Conservation (phyloP, 805 yeast species). For the Henningerozyma blattae region DNA sequence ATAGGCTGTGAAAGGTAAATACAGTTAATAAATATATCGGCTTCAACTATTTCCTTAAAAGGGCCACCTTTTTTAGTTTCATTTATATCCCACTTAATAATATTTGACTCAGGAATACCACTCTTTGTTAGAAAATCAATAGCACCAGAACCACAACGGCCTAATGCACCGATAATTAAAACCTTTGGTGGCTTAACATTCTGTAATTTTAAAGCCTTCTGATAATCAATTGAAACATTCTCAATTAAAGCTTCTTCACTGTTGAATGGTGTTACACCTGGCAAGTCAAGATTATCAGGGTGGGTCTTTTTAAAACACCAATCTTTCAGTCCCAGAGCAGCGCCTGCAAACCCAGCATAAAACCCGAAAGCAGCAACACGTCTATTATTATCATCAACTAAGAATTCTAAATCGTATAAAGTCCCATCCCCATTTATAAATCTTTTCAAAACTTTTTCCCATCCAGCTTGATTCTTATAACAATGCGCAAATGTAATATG, state of each 20-base stretch:
- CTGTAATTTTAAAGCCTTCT: constrained; percentile 40
- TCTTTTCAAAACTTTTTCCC: constrained; percentile 83
- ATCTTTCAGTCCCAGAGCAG: constrained; percentile 88
- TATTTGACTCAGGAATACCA: constrained; percentile 79
- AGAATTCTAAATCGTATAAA: constrained; percentile 86
- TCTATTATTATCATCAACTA: constrained; percentile 90
- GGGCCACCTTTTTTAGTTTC: constrained; percentile 98
- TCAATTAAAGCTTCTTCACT: constrained; percentile 63
- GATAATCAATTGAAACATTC: constrained; percentile 53
- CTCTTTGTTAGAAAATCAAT: constrained; percentile 66
- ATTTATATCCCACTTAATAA: constrained; percentile 90
- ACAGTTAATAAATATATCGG: constrained; percentile 91
- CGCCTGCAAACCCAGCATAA: constrained; percentile 99
- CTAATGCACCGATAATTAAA: constrained; percentile 91
- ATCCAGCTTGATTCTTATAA: constrained; percentile 94
- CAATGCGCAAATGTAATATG: constrained; percentile 99
- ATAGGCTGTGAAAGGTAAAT: constrained; percentile 89
- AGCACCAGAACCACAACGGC: constrained; percentile 99
- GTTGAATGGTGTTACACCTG: constrained; percentile 71
- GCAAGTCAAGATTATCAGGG: constrained; percentile 53
- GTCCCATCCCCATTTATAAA: constrained; percentile 88
- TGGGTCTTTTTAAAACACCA: constrained; percentile 88
- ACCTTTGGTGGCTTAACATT: constrained; percentile 65
- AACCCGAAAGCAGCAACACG: constrained; percentile 99
- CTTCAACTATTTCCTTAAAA: constrained; percentile 74